Evolutionary conservation across 192 early-diverging fungal species (phyloP).

Genomic region (Coemansia sp.): DNA sequence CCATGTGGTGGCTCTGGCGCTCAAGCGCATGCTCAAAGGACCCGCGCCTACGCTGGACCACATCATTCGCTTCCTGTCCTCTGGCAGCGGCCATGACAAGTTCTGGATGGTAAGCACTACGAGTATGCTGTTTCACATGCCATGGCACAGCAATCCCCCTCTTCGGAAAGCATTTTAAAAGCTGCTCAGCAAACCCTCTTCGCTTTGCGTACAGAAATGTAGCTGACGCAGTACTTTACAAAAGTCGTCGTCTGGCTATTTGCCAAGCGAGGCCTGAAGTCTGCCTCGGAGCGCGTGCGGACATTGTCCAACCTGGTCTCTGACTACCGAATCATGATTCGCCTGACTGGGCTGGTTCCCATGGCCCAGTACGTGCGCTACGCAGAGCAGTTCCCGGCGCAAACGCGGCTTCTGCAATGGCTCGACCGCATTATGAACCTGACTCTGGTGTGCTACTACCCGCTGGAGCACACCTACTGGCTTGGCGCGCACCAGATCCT

Average conservation of each 20-base stretch:
- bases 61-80: conserved; percentile 58
- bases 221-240: conserved; percentile 91
- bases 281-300: conserved; percentile 70
- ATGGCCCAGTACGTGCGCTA: conserved; percentile 87
- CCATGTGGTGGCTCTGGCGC: conserved; percentile 43
- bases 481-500: conserved; percentile 86
- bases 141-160: background rate
- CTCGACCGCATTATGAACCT: conserved; percentile 90
- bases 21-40: conserved; percentile 52
- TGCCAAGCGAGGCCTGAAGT: conserved; percentile 59
- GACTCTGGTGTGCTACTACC: conserved; percentile 87
- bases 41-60: conserved; percentile 70
- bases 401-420: conserved; percentile 63
- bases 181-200: too few relatives aligned
- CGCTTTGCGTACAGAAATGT: conserved; percentile 7
- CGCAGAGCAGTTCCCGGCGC: conserved; percentile 74
- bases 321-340: conserved; percentile 91
- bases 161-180: background rate
- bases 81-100: conserved; percentile 71
- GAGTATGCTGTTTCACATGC: conserved; percentile 4
- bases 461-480: conserved; percentile 97
- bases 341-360: conserved; percentile 82
- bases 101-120: conserved; percentile 61
- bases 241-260: conserved; percentile 87
- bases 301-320: conserved; percentile 85